phyloP scores from a whole-genome alignment of 305 asterid species.

The Rubia tinctorum region DNA sequence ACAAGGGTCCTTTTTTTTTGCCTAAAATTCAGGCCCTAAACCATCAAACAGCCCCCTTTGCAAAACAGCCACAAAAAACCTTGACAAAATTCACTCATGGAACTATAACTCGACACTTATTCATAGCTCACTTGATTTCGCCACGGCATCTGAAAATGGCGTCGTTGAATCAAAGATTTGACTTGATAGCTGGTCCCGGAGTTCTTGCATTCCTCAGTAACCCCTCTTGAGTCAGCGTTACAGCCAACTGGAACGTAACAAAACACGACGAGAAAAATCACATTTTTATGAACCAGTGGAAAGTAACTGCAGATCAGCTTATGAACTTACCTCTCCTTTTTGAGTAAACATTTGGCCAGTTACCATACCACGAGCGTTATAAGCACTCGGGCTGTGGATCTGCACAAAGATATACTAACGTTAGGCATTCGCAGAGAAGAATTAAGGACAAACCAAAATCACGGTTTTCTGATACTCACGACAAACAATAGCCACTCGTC shows the following conservation, averaged over 20 bases:
- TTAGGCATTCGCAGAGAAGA: slow-evolving; percentile 5
- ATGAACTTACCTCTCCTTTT: slow-evolving; percentile 70
- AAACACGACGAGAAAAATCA: neutral
- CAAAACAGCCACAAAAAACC: too few relatives aligned
- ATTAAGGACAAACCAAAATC: neutral
- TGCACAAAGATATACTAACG: slow-evolving; percentile 19
- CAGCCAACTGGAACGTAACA: slow-evolving; percentile 52
- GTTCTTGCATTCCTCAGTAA: slow-evolving; percentile 46
- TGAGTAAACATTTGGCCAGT: slow-evolving; percentile 70
- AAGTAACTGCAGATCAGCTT: neutral
- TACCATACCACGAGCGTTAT: slow-evolving; percentile 82
- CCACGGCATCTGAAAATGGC: neutral
- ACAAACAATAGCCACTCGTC: slow-evolving; percentile 97
- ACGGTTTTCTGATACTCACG: slow-evolving; percentile 43
- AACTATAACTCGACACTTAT: neutral
- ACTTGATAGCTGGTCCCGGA: slow-evolving; percentile 28
- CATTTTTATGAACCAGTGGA: neutral
- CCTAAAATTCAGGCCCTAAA: too few relatives aligned
- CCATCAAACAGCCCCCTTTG: too few relatives aligned
- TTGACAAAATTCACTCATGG: neutral
- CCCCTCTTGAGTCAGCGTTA: slow-evolving; percentile 82
- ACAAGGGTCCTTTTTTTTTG: too few relatives aligned
- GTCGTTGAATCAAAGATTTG: slow-evolving; percentile 42
- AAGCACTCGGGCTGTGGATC: slow-evolving; percentile 81
- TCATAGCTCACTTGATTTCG: neutral